phyloP scores from a whole-genome alignment of 768 basidiomycete genomes.

The Trametes punicea region DNA sequence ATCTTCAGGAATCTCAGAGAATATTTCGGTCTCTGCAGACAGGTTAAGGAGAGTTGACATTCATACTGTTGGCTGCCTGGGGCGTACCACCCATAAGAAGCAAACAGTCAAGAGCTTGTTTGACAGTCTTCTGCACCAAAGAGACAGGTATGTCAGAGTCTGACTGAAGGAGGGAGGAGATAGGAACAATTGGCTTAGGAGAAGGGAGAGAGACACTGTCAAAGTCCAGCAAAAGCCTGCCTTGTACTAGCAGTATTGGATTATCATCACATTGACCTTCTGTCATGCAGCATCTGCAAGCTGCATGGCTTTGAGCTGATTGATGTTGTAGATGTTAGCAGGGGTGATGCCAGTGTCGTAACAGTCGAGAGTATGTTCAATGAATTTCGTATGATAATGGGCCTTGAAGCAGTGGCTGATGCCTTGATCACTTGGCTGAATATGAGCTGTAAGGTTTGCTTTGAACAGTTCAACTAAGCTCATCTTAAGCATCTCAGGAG shows the following conservation, averaged over 20 bases:
- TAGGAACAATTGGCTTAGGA: constrained; percentile 4
- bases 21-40: constrained; percentile 28
- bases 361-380: constrained; percentile 12
- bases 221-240: constrained; percentile 19
- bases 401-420: constrained; percentile 38
- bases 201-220: neutral
- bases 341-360: neutral
- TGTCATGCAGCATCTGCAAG: constrained; percentile 34
- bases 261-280: constrained; percentile 26
- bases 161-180: neutral
- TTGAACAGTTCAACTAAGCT: constrained; percentile 25
- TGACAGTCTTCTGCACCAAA: neutral
- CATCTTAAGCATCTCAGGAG: neutral
- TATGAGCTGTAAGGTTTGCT: constrained; percentile 36
- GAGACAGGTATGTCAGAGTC: neutral
- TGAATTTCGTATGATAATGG: constrained; percentile 30
- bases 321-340: constrained; percentile 35
- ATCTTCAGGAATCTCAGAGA: constrained; percentile 45
- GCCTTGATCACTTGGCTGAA: constrained; percentile 38
- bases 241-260: constrained; percentile 37
- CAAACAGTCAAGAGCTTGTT: neutral
- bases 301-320: constrained; percentile 34
- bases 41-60: neutral
- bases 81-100: neutral
- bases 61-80: neutral